Conservation (phyloP, 495 filamentous ascomycete species). For the Penicillium manginii region DNA sequence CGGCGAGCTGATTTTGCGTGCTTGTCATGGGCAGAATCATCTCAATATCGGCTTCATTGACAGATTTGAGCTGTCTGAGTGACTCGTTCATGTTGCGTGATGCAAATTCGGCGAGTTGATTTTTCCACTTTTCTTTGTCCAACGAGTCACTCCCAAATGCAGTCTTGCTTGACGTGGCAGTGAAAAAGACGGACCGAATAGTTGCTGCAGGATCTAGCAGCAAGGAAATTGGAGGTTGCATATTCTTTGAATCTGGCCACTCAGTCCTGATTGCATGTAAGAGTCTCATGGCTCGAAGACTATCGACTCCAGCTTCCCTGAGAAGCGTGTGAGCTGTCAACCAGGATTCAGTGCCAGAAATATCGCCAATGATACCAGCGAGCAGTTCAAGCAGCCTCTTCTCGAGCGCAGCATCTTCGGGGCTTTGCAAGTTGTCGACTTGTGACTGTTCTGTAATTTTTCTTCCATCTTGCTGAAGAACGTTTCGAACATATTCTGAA, state of each 20-base stretch:
- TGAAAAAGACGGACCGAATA: neutral
- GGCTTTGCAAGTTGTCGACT: too few species aligned
- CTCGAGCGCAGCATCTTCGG: too few species aligned
- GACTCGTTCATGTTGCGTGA: neutral
- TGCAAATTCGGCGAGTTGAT: constrained; percentile 1
- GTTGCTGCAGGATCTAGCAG: neutral
- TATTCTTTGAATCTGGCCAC: neutral
- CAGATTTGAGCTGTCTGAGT: constrained; percentile 23
- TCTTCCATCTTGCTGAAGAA: too few species aligned
- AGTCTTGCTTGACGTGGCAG: constrained; percentile 22
- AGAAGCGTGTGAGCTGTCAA: constrained; percentile 51
- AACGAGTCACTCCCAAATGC: constrained; percentile 44
- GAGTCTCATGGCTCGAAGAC: constrained; percentile 71
- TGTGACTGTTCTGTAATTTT: too few species aligned
- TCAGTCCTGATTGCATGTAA: constrained; percentile 32
- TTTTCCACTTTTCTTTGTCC: neutral
- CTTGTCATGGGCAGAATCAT: constrained; percentile 72
- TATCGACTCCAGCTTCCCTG: constrained; percentile 78
- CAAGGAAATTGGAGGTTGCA: too few species aligned
- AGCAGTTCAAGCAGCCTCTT: constrained; percentile 40
- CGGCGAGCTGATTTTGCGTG: constrained; percentile 55
- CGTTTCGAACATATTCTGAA: too few species aligned
- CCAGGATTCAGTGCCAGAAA: constrained; percentile 37
- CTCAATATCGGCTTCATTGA: constrained; percentile 50
- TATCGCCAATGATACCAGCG: constrained; percentile 45